Conservation (phyloP, 2,329 filamentous ascomycete species). For the Clonostachys rosea region DNA sequence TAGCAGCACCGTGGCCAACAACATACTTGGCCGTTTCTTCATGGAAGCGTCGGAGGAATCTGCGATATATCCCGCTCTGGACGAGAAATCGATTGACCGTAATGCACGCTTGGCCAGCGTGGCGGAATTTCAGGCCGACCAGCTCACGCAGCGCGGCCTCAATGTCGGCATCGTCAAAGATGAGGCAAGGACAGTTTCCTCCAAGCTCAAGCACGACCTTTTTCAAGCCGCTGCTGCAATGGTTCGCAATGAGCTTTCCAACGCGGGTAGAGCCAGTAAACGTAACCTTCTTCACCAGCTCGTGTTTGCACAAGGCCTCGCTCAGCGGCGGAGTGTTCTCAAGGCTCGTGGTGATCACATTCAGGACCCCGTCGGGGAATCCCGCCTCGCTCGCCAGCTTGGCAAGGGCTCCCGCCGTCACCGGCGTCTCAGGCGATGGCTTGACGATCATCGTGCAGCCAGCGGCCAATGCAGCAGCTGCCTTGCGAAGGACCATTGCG, state of each 20-base stretch:
- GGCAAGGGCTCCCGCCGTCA: conserved; percentile 58
- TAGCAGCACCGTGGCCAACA: conserved; percentile 51
- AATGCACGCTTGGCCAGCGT: conserved; percentile 56
- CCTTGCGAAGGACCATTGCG: conserved; percentile 42
- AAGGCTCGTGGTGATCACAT: conserved; percentile 51
- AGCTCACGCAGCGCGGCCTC: conserved; percentile 55
- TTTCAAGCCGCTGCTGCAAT: conserved; percentile 35
- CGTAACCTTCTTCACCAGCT: conserved; percentile 66
- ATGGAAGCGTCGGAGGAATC: conserved; percentile 1
- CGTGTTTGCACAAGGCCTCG: conserved; percentile 61
- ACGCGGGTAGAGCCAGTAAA: conserved; percentile 74
- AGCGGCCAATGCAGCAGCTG: conserved; percentile 57
- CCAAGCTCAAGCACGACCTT: conserved; percentile 65
- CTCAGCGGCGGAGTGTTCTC: conserved; percentile 66
- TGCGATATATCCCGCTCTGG: conserved; percentile 25
- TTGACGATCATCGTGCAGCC: conserved; percentile 75
- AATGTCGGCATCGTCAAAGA: conserved; percentile 62
- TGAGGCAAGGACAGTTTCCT: conserved; percentile 60
- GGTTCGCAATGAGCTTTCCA: conserved; percentile 61
- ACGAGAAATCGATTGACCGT: conserved; percentile 46
- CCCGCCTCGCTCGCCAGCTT: conserved; percentile 66
- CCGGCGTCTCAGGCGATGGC: conserved; percentile 69
- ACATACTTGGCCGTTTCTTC: conserved; percentile 1
- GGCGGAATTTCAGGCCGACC: conserved; percentile 36
- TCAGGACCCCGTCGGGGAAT: conserved; percentile 72